These are phyloP conservation scores for Thecaphora thlaspeos DNA, from an alignment of 1,284 basidiomycete species.

Conservation along the genomic window DNA sequence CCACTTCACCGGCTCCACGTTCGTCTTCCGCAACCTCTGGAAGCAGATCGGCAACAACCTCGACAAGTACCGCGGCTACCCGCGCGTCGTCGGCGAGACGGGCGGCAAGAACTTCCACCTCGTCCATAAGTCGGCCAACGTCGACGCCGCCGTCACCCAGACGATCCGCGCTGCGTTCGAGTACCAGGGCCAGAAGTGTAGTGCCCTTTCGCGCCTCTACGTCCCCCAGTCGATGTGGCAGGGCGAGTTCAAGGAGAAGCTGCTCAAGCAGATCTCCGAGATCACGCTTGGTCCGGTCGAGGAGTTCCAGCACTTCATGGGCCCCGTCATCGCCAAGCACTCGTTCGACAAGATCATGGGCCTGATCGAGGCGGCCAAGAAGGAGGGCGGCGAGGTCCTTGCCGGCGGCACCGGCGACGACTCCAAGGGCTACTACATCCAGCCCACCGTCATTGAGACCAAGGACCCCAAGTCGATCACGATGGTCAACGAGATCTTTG, in stretches of 20 bases:
- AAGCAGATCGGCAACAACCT: constrained; percentile 84
- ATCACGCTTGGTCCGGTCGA: constrained; percentile 80
- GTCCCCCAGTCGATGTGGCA: constrained; percentile 85
- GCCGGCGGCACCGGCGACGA: constrained; percentile 80
- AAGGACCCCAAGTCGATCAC: constrained; percentile 87
- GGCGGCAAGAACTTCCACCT: constrained; percentile 99
- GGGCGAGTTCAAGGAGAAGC: constrained; percentile 77
- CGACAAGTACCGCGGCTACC: constrained; percentile 73
- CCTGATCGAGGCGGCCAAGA: constrained; percentile 85
- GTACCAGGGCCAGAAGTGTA: constrained; percentile 98
- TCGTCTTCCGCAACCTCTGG: constrained; percentile 86
- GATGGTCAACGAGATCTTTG: constrained; percentile 94
- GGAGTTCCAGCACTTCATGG: constrained; percentile 85
- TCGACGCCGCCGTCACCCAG: constrained; percentile 84
- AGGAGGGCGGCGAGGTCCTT: constrained; percentile 81
- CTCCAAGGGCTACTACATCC: constrained; percentile 87
- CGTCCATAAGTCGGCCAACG: constrained; percentile 81
- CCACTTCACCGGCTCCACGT: constrained; percentile 95
- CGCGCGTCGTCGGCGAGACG: constrained; percentile 86
- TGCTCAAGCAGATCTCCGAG: constrained; percentile 73
- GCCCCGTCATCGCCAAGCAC: constrained; percentile 85
- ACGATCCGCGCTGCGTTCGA: constrained; percentile 88
- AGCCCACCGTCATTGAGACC: constrained; percentile 91
- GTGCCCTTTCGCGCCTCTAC: constrained; percentile 86
- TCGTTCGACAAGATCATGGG: constrained; percentile 85